Evolutionary conservation across 257 asterid genomes (phyloP).

Genomic region (Rehmannia glutinosa): DNA sequence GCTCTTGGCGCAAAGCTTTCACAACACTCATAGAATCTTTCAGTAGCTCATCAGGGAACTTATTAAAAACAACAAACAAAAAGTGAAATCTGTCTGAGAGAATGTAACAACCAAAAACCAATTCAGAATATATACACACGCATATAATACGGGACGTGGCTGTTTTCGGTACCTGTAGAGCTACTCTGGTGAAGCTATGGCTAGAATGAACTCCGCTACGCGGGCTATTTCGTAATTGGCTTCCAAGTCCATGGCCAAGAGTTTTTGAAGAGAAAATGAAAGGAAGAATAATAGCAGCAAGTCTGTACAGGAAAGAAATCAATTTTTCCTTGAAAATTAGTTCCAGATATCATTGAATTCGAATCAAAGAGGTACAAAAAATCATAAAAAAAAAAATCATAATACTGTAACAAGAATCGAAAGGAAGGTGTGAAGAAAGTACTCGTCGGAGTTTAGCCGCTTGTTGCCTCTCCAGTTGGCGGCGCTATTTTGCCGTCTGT

Average conservation of each 20-base stretch:
- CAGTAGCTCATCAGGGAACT: slow-evolving; percentile 85
- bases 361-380: background rate
- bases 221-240: slow-evolving; percentile 52
- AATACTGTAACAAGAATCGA: background rate
- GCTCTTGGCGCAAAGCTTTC: slow-evolving; percentile 47
- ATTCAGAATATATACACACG: background rate
- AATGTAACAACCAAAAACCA: background rate
- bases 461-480: background rate
- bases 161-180: slow-evolving; percentile 53
- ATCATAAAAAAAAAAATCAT: background rate
- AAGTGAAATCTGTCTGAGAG: background rate
- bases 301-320: background rate
- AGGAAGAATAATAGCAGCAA: slow-evolving; percentile 6
- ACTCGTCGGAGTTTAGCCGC: slow-evolving; percentile 9
- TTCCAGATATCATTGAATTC: background rate
- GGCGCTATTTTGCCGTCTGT: background rate
- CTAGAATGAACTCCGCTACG: slow-evolving; percentile 60
- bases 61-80: slow-evolving; percentile 5
- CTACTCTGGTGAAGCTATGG: slow-evolving; percentile 55
- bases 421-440: background rate
- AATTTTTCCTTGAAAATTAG: background rate
- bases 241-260: slow-evolving; percentile 59
- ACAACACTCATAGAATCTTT: slow-evolving; percentile 60
- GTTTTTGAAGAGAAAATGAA: background rate
- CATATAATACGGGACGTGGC: background rate